Conservation (phyloP, 2,329 filamentous ascomycete genomes). For the Dactylellina haptotyla region DNA sequence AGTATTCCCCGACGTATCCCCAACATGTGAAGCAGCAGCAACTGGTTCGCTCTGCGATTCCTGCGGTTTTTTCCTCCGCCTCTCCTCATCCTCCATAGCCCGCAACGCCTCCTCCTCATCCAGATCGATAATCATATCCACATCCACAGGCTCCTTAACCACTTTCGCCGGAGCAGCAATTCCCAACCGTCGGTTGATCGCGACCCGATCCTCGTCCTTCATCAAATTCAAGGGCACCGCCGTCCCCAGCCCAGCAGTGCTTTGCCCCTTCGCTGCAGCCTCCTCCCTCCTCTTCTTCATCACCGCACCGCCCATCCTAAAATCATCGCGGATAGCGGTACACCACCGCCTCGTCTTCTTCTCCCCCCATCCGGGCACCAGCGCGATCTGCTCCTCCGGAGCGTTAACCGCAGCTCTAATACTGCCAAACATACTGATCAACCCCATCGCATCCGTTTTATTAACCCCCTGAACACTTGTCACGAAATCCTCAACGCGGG, state of each 20-base stretch:
- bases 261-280: constrained; percentile 83
- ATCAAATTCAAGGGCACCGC: constrained; percentile 17
- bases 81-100: constrained; percentile 58
- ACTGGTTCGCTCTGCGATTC: constrained; percentile 9
- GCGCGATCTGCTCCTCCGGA: constrained; percentile 80
- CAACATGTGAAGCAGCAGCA: constrained; percentile 54
- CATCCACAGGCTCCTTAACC: constrained; percentile 8
- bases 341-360: constrained; percentile 77
- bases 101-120: constrained; percentile 57
- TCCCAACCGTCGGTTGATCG: constrained; percentile 55
- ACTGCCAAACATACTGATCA: constrained; percentile 92
- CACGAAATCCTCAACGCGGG: constrained; percentile 89
- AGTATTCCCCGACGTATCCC: constrained; percentile 16
- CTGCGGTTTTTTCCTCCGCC: constrained; percentile 58
- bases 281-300: constrained; percentile 64
- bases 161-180: constrained; percentile 33
- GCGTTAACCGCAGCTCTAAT: constrained; percentile 88
- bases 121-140: constrained; percentile 33
- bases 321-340: constrained; percentile 35
- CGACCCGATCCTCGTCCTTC: constrained; percentile 40
- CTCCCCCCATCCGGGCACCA: constrained; percentile 93
- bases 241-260: constrained; percentile 81
- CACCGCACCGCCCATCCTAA: constrained; percentile 51
- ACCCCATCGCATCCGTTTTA: constrained; percentile 88
- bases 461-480: constrained; percentile 90